phyloP scores from a whole-genome alignment of 1,284 basidiomycete genomes.

The Agroathelia rolfsii region DNA sequence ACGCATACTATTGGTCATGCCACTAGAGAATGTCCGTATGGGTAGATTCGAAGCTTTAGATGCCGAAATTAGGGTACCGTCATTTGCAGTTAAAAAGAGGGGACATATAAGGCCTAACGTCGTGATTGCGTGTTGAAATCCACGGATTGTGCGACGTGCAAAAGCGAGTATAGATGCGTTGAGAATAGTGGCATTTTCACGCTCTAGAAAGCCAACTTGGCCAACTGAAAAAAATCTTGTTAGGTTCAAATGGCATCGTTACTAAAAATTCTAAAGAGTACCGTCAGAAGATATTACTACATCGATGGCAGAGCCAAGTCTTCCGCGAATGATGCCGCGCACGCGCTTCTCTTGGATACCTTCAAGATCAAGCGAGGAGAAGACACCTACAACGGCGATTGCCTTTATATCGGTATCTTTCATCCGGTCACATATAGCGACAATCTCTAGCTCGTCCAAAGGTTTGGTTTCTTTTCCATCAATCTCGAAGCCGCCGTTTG shows the following conservation, averaged over 20 bases:
- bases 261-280: constrained; percentile 11
- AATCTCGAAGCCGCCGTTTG: constrained; percentile 43
- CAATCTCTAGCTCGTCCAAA: constrained; percentile 29
- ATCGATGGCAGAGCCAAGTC: constrained; percentile 29
- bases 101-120: constrained; percentile 37
- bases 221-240: constrained; percentile 26
- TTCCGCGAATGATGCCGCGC: constrained; percentile 27
- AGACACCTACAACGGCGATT: constrained; percentile 38
- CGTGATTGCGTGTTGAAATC: constrained; percentile 39
- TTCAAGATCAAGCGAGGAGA: constrained; percentile 35
- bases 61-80: constrained; percentile 46
- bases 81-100: constrained; percentile 50
- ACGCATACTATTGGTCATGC: constrained; percentile 54
- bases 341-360: constrained; percentile 38
- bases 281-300: constrained; percentile 31
- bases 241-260: constrained; percentile 19
- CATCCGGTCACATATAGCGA: constrained; percentile 31
- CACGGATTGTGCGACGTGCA: constrained; percentile 37
- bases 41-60: constrained; percentile 43
- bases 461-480: constrained; percentile 37
- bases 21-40: constrained; percentile 52
- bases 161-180: constrained; percentile 48
- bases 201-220: constrained; percentile 45
- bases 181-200: constrained; percentile 54
- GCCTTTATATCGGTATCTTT: constrained; percentile 29